Percentiles rank a stretch among this genome's conserved stretches.
These are phyloP conservation scores for Botrytis porri DNA, from an alignment of 2,329 filamentous ascomycete species.

Conservation along the genomic window DNA sequence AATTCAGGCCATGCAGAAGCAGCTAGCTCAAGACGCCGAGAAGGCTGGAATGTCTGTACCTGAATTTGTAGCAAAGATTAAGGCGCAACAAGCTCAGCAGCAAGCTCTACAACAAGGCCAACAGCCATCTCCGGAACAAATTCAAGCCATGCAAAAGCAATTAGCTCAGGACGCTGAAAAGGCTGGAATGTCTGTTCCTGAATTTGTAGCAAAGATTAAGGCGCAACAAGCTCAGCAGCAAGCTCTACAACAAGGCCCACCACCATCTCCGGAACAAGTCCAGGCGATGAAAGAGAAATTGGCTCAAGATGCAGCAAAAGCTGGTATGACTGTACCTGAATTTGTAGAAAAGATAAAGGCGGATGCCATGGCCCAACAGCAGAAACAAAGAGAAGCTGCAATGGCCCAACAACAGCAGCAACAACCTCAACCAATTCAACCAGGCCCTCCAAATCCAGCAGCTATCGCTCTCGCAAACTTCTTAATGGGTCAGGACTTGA, in stretches of 20 bases:
- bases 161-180: slow-evolving; percentile 79
- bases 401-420: slow-evolving; percentile 45
- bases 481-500: slow-evolving; percentile 77
- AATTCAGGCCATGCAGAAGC: slow-evolving; percentile 77
- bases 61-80: slow-evolving; percentile 73
- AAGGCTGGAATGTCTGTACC: slow-evolving; percentile 81
- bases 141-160: slow-evolving; percentile 78
- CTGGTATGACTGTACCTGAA: slow-evolving; percentile 79
- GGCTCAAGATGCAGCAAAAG: slow-evolving; percentile 76
- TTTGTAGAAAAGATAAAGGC: slow-evolving; percentile 71
- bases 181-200: slow-evolving; percentile 76
- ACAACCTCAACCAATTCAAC: slow-evolving; percentile 65
- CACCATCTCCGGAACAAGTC: slow-evolving; percentile 80
- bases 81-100: slow-evolving; percentile 51
- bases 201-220: slow-evolving; percentile 73
- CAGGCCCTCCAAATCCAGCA: slow-evolving; percentile 82
- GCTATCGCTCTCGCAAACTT: slow-evolving; percentile 89
- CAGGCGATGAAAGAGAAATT: slow-evolving; percentile 79
- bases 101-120: slow-evolving; percentile 27
- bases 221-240: slow-evolving; percentile 50
- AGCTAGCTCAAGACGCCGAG: slow-evolving; percentile 77
- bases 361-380: slow-evolving; percentile 49
- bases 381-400: slow-evolving; percentile 45
- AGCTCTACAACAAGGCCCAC: slow-evolving; percentile 46
- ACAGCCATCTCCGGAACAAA: slow-evolving; percentile 77